These are phyloP conservation scores for Neurospora hispaniola DNA, from an alignment of 495 filamentous ascomycete species.

Conservation along the genomic window DNA sequence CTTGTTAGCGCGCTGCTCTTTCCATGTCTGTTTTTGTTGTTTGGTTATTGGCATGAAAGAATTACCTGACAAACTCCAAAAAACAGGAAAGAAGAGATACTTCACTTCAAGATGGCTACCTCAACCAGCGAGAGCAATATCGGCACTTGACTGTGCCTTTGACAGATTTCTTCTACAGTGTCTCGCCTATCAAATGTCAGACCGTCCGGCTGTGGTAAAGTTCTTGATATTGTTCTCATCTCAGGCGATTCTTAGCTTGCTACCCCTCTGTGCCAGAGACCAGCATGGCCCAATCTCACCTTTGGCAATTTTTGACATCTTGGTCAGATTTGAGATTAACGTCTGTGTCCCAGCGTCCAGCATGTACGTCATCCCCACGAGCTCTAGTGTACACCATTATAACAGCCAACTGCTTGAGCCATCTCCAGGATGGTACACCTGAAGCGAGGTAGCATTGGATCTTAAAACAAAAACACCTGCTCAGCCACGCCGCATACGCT, in stretches of 20 bases:
- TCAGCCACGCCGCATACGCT: constrained; percentile 12
- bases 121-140: background rate
- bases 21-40: background rate
- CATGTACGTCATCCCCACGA: background rate
- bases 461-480: constrained; percentile 8
- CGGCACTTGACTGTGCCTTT: background rate
- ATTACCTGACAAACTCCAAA: background rate
- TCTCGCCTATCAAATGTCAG: background rate
- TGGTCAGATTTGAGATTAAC: background rate
- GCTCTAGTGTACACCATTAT: background rate
- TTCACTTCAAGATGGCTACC: background rate
- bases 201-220: background rate
- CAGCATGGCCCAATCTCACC: background rate
- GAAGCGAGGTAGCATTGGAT: background rate
- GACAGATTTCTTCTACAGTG: background rate
- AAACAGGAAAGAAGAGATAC: background rate
- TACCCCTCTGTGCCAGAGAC: background rate
- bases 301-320: background rate
- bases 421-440: background rate
- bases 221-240: background rate
- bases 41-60: background rate
- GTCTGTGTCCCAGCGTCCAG: background rate
- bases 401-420: background rate
- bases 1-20: background rate
- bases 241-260: background rate